Base-by-base conservation (phyloP, 495 filamentous ascomycete genomes). In the Aspergillus nanangensis region DNA sequence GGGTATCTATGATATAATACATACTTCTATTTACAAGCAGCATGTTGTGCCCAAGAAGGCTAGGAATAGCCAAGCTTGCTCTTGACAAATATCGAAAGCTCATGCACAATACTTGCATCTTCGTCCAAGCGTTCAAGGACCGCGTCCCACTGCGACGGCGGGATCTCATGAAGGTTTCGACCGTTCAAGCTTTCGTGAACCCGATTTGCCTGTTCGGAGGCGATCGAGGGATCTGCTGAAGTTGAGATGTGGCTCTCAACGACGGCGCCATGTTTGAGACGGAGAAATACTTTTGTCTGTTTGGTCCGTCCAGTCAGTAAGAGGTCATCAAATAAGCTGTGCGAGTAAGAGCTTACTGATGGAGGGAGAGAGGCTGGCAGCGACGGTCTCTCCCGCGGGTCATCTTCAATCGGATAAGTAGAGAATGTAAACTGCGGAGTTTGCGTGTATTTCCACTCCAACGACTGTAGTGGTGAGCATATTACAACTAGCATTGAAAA, bases 381-480 rank as follows among this genome's bases (percentile, higher is more conserved):
- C 7, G 66, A 54, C 11, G 77, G 73, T 37, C 79, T 63, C 38
- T 70, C 69, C 9, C 79, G 70, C 13, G 71, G 70, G 51, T 84
- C 81, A 0, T 77, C 75, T 33, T 76, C 70, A 9, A 68, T 77
- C 3, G 63, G 54, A 49, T 74, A 70, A 15, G 75, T 80, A 5
- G 79, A 81, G 37, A 95, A 84, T 19, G 78, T 85, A 60, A 96
- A 95, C 54, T 84, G 80, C 0, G 90, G 90, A 15, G 90, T 96
- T 62, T 95, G 88, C 2, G 74, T 76, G 61, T 83, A 94, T 52
- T 85, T 83, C 87, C 88, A 95, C 10, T 85, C 81, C 4, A 66
- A 57, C 0, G 86, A 88, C 80, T 88, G 36, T 15, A n/a, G n/a
- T n/a, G n/a, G n/a, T n/a, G n/a, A n/a, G n/a, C n/a, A n/a, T n/a